Conservation (phyloP, 257 asterid genomes). For the Euphrasia confusa region DNA sequence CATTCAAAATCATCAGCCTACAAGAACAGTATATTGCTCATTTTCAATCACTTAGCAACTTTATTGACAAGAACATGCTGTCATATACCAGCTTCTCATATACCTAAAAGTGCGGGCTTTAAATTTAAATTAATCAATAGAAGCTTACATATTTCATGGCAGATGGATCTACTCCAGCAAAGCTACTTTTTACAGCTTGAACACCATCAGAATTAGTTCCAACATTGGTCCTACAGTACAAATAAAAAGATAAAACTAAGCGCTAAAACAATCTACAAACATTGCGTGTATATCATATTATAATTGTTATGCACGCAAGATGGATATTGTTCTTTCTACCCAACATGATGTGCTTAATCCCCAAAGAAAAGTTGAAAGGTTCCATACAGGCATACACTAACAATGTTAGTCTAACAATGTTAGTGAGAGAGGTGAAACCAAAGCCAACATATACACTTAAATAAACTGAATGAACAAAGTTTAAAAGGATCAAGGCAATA, state of each 20-base stretch:
- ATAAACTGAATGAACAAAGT: slow-evolving; percentile 35
- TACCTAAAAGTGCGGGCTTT: slow-evolving; percentile 3
- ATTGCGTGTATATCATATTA: background rate
- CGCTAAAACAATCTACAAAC: slow-evolving; percentile 19
- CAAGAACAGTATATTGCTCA: slow-evolving; percentile 27
- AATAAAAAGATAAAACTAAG: slow-evolving; percentile 33
- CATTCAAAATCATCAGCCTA: slow-evolving; percentile 83
- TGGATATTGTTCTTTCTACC: slow-evolving; percentile 12
- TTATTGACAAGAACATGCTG: too few relatives aligned
- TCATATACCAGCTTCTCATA: background rate
- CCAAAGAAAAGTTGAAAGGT: slow-evolving; percentile 1
- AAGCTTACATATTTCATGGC: slow-evolving; percentile 63
- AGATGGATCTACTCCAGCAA: slow-evolving; percentile 53
- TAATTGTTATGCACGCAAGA: slow-evolving; percentile 8
- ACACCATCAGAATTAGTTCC: slow-evolving; percentile 49
- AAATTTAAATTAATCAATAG: slow-evolving; percentile 14
- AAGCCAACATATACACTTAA: slow-evolving; percentile 18
- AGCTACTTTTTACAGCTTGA: slow-evolving; percentile 54
- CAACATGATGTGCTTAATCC: background rate
- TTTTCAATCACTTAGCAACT: background rate
- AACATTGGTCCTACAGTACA: slow-evolving; percentile 57
- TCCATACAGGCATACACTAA: slow-evolving; percentile 12
- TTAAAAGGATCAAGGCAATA: slow-evolving; percentile 61
- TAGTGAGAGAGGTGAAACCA: slow-evolving; percentile 15
- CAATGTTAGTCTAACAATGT: too few relatives aligned